These are phyloP conservation scores for Coemansia sp. DNA, from an alignment of 192 early-diverging fungal genomes.

Conservation along the genomic window DNA sequence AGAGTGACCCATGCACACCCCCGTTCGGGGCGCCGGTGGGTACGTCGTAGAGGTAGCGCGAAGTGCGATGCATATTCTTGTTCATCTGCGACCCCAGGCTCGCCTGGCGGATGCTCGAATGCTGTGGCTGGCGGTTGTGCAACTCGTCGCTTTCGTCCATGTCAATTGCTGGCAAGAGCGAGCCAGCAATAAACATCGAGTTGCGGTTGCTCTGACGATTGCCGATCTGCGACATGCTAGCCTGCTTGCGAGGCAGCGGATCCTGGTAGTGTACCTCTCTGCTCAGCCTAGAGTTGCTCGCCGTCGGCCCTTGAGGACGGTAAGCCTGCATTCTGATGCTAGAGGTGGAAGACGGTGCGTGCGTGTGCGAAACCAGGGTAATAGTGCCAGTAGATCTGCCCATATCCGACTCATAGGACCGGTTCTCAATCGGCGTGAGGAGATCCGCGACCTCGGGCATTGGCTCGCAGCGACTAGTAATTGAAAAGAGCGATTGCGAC, in stretches of 20 bases:
- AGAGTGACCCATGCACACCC: slow-evolving; percentile 25
- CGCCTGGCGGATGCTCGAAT: neutral
- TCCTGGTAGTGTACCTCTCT: neutral
- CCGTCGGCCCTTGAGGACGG: neutral
- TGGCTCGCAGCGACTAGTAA: slow-evolving; percentile 32
- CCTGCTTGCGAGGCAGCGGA: slow-evolving; percentile 22
- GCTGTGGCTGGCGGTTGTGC: neutral
- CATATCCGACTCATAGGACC: slow-evolving; percentile 18
- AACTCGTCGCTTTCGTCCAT: neutral
- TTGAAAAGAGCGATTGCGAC: slow-evolving; percentile 38
- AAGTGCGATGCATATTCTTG: slow-evolving; percentile 14
- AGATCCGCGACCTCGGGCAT: slow-evolving; percentile 33
- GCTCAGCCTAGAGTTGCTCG: neutral
- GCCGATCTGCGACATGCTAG: slow-evolving; percentile 42
- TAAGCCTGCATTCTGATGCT: neutral
- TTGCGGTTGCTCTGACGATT: slow-evolving; percentile 26
- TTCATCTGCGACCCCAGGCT: slow-evolving; percentile 14
- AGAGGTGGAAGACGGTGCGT: neutral
- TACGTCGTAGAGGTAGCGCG: slow-evolving; percentile 49
- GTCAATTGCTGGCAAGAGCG: slow-evolving; percentile 18
- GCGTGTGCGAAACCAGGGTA: slow-evolving; percentile 15
- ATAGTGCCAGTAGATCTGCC: slow-evolving; percentile 13
- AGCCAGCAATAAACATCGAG: slow-evolving; percentile 41
- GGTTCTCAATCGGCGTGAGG: slow-evolving; percentile 23
- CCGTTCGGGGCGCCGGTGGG: slow-evolving; percentile 14